Conservation (phyloP, 2,329 filamentous ascomycete species). For the Chalaropsis ovoidea region DNA sequence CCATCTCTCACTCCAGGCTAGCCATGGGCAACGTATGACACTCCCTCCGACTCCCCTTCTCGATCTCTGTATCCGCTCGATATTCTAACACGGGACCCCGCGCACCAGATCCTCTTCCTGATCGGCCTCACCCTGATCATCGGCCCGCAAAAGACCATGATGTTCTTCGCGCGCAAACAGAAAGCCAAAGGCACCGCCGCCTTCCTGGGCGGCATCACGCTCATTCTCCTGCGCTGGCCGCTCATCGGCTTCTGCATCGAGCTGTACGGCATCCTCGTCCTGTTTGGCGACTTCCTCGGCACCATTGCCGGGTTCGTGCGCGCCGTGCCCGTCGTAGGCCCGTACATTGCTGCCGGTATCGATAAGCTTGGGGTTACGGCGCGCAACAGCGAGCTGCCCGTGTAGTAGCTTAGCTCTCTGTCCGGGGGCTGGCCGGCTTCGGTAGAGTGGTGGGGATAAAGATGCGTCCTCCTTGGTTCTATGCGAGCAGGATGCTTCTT, state of each 20-base stretch:
- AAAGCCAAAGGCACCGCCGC: slow-evolving; percentile 86
- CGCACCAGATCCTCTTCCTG: slow-evolving; percentile 78
- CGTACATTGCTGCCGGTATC: slow-evolving; percentile 66
- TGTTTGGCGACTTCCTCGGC: slow-evolving; percentile 93
- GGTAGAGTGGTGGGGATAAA: slow-evolving; percentile 13
- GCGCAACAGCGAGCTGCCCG: slow-evolving; percentile 67
- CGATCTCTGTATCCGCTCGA: slow-evolving; percentile 12
- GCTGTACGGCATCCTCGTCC: slow-evolving; percentile 79
- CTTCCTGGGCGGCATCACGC: slow-evolving; percentile 69
- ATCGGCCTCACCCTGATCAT: slow-evolving; percentile 95
- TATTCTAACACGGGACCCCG: slow-evolving; percentile 17
- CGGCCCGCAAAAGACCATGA: slow-evolving; percentile 76
- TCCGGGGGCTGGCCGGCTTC: neutral
- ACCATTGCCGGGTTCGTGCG: slow-evolving; percentile 83
- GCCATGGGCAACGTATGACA: slow-evolving; percentile 89
- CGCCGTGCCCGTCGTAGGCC: slow-evolving; percentile 73
- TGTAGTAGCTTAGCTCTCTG: slow-evolving; percentile 40
- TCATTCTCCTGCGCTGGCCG: slow-evolving; percentile 86
- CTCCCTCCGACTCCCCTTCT: slow-evolving; percentile 22
- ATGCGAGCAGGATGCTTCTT: neutral
- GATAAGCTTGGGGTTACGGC: slow-evolving; percentile 60
- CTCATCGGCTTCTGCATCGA: slow-evolving; percentile 85
- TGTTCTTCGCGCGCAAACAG: slow-evolving; percentile 89
- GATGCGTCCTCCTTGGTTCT: neutral
- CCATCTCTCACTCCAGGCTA: slow-evolving; percentile 46